A percentile compares a stretch with the other conserved stretches of the same genome.
phyloP scores from a whole-genome alignment of 1,284 basidiomycete species.

The Polyporus tsugae region DNA sequence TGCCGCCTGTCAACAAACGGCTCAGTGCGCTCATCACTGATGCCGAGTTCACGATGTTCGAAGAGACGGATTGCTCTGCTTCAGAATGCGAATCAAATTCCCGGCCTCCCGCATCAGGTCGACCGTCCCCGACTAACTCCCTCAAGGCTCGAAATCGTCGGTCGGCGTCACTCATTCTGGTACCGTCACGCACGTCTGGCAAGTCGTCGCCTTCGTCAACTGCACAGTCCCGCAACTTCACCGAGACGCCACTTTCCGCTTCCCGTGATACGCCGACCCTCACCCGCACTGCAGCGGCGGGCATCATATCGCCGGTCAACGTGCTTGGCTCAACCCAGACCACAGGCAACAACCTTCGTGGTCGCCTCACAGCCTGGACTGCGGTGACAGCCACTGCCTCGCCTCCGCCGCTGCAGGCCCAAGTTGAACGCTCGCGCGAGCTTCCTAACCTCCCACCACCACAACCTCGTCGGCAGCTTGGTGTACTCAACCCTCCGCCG shows the following conservation, averaged over 20 bases:
- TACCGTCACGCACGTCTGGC: conserved; percentile 33
- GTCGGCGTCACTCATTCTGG: conserved; percentile 67
- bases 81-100: conserved; percentile 51
- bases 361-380: conserved; percentile 59
- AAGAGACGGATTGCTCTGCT: conserved; percentile 42
- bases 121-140: conserved; percentile 41
- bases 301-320: conserved; percentile 50
- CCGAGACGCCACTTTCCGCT: conserved; percentile 26
- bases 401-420: conserved; percentile 35
- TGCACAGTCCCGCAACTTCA: conserved; percentile 28
- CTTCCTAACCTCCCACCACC: conserved; percentile 33
- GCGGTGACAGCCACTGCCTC: conserved; percentile 37
- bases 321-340: conserved; percentile 43
- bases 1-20: conserved; percentile 63
- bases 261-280: conserved; percentile 49
- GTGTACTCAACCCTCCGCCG: conserved; percentile 34
- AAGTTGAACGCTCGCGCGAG: conserved; percentile 30
- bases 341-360: conserved; percentile 54
- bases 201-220: conserved; percentile 15
- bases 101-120: conserved; percentile 27
- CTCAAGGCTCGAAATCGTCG: conserved; percentile 59
- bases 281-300: conserved; percentile 50
- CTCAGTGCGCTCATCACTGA: conserved; percentile 73
- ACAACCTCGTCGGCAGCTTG: conserved; percentile 42
- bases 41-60: conserved; percentile 57